Evolutionary conservation across 75 land plant species (phyloP).

Genomic region (Azolla pinnata): DNA sequence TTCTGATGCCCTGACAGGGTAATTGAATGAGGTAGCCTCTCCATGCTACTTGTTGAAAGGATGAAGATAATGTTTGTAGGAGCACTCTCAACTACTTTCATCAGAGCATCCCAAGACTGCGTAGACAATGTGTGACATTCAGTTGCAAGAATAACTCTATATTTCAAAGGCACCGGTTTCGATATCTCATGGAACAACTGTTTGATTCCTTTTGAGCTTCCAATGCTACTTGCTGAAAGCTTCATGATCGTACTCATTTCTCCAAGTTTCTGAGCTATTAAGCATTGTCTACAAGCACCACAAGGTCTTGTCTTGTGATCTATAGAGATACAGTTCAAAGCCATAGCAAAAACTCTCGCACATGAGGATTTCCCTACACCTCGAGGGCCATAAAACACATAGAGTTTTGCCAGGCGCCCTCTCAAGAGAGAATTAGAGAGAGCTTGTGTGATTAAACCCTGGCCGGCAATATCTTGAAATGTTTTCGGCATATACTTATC

Average conservation of each 20-base stretch:
- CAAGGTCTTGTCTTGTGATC: constrained; percentile 76
- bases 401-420: constrained; percentile 65
- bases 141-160: constrained; percentile 69
- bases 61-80: constrained; percentile 73
- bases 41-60: constrained; percentile 56
- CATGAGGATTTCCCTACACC: constrained; percentile 92
- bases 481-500: constrained; percentile 84
- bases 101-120: constrained; percentile 74
- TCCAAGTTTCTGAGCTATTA: constrained; percentile 36
- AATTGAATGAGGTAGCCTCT: constrained; percentile 60
- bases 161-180: constrained; percentile 26
- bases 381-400: constrained; percentile 91
- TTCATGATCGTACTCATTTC: constrained; percentile 53
- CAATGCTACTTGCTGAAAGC: constrained; percentile 50
- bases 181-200: constrained; percentile 30
- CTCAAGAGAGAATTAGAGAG: constrained; percentile 58
- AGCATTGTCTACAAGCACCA: constrained; percentile 68
- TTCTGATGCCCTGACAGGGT: constrained; percentile 82
- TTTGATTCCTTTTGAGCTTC: constrained; percentile 41
- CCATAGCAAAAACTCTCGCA: constrained; percentile 84
- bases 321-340: constrained; percentile 58
- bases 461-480: constrained; percentile 80
- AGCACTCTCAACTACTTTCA: constrained; percentile 70
- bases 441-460: constrained; percentile 78
- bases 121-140: constrained; percentile 60